phyloP scores from a whole-genome alignment of 768 basidiomycete species.

The Crepidotus variabilis region DNA sequence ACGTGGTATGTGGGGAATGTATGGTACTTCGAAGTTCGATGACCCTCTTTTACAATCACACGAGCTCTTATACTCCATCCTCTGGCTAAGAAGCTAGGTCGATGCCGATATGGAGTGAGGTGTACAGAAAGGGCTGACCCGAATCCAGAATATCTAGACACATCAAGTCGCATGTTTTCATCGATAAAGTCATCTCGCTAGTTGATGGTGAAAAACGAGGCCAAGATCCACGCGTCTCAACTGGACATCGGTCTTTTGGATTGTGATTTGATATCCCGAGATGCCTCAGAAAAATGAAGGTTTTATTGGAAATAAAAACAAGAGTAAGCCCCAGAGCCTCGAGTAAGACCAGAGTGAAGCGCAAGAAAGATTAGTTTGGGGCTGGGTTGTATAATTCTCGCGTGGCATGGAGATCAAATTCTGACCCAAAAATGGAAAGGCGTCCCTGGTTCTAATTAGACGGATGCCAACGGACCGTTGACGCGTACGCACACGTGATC shows the following conservation, averaged over 20 bases:
- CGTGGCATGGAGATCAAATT: neutral
- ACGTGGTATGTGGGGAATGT: too few relatives aligned
- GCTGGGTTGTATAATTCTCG: neutral
- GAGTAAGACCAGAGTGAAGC: neutral
- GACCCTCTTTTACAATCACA: neutral
- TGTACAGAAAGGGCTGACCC: neutral
- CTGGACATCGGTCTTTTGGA: too few relatives aligned
- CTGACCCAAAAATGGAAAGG: neutral
- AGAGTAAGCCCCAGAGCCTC: neutral
- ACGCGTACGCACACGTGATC: conserved; percentile 32
- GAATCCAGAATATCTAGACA: neutral
- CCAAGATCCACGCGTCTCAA: neutral
- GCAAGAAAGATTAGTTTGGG: neutral
- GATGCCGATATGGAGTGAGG: neutral
- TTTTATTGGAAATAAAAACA: neutral
- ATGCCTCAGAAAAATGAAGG: neutral
- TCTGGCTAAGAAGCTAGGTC: neutral
- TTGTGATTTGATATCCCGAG: too few relatives aligned
- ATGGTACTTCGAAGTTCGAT: neutral
- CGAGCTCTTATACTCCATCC: neutral
- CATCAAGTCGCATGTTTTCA: neutral
- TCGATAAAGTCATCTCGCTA: neutral
- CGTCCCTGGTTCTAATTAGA: neutral
- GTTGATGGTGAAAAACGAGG: neutral
- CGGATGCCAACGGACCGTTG: conserved; percentile 1